Conservation (phyloP, 768 basidiomycete species). For the Cystobasidium tubakii region DNA sequence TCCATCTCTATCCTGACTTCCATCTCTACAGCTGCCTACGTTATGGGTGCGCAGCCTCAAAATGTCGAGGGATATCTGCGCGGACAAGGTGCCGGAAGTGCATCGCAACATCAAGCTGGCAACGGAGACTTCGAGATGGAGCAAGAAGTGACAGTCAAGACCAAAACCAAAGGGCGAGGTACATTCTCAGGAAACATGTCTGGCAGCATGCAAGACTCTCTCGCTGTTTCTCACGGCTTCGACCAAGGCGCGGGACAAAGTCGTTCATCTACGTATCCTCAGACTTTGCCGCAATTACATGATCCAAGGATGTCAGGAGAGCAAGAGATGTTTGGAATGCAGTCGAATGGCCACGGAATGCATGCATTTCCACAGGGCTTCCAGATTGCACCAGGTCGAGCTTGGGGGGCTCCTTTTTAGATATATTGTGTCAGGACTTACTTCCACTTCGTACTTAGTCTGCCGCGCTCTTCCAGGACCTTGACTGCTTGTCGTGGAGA, state of each 20-base stretch:
- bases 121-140: constrained; percentile 23
- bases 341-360: background rate
- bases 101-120: background rate
- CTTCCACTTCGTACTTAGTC: no score
- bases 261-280: background rate
- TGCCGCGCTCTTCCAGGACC: no score
- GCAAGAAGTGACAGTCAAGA: constrained; percentile 32
- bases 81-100: background rate
- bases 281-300: background rate
- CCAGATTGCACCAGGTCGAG: background rate
- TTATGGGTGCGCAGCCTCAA: background rate
- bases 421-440: no score
- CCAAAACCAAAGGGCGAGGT: constrained; percentile 5
- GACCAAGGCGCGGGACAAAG: background rate
- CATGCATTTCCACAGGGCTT: background rate
- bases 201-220: background rate
- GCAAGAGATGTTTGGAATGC: background rate
- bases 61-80: background rate
- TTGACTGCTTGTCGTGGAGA: no score
- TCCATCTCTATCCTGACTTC: background rate
- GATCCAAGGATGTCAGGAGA: background rate
- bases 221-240: background rate
- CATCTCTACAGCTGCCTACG: background rate
- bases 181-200: background rate
- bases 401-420: no score